phyloP scores from a whole-genome alignment of 164 flowering plant genomes.

The Macadamia tetraphylla region DNA sequence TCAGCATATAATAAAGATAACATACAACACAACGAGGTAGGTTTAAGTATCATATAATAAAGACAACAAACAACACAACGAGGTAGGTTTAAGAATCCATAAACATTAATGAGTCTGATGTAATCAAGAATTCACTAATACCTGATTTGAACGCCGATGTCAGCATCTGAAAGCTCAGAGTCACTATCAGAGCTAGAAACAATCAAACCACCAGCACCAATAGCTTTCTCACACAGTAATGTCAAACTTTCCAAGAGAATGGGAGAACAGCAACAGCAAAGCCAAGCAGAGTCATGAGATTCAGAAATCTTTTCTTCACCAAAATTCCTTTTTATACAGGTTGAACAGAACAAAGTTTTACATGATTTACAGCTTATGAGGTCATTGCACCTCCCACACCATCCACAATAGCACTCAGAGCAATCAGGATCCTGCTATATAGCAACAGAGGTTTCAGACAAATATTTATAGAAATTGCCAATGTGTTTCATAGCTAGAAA shows the following conservation, averaged over 20 bases:
- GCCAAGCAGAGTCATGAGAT: conserved; percentile 50
- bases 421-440: conserved; percentile 63
- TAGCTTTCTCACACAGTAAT: conserved; percentile 46
- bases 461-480: too few relatives aligned
- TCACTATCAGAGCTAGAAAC: conserved; percentile 71
- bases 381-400: conserved; percentile 72
- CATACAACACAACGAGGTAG: too few relatives aligned
- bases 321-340: conserved; percentile 64
- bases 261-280: conserved; percentile 78
- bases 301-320: conserved; percentile 46
- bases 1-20: too few relatives aligned
- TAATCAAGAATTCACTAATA: conserved; percentile 14
- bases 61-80: too few relatives aligned
- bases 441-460: neutral
- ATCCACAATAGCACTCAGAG: conserved; percentile 68
- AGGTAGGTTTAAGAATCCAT: too few relatives aligned
- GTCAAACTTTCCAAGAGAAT: conserved; percentile 41
- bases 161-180: conserved; percentile 54
- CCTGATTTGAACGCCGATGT: conserved; percentile 37
- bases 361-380: conserved; percentile 66
- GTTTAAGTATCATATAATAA: too few relatives aligned
- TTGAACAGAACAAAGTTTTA: conserved; percentile 49
- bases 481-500: neutral
- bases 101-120: neutral
- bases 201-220: conserved; percentile 22